Base-by-base conservation (phyloP, 2,329 filamentous ascomycete species). In the Myriosclerotinia curreyana region DNA sequence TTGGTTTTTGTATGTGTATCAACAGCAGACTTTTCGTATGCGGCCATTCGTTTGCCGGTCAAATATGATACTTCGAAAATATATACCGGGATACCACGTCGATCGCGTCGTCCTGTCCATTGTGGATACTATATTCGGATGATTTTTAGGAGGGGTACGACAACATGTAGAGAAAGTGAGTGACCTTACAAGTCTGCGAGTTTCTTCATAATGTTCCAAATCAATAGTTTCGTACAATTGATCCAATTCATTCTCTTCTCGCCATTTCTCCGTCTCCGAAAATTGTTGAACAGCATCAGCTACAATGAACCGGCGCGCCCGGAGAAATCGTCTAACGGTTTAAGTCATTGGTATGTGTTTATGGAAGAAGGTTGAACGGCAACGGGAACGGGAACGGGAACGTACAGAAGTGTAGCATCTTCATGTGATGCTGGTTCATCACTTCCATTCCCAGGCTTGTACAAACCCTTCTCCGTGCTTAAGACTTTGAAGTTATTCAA, bases 61-160 rank as follows among this genome's bases (percentile, higher is more conserved):
- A 97, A 83, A 65, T 90, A 86, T 66, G 85, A 85, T 75, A 97
- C 91, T 77, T 96, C 91, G 77, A 90, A 97, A 66, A 97, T 85
- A 77, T 95, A 97, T 70, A 97, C 83, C 9, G 94, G 94, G 67
- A 96, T 96, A 69, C 94, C 94, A 70, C 92, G 89, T 71, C 86
- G 89, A 78, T 97, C 94, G 70, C 93, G 86, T 69, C 92, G 89
- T 63, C 94, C 94, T 25, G 91, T 96, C 90, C 92, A 97, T 85
- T 96, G 92, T 31, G 93, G 92, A 74, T 96, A 96, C 89, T 93
- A 72, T 49, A 44, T 64, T 51, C 52, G 64, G 44, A 50, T 52
- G 62, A 62, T 69, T n/a, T n/a, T n/a, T 70, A 66, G 65, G 62
- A 44, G 5, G 40, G 22, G 31, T 44, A 6, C 25, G 12, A 15